Base-by-base conservation (phyloP, 2,329 filamentous ascomycete genomes). In the Sarocladiaceae sp. region DNA sequence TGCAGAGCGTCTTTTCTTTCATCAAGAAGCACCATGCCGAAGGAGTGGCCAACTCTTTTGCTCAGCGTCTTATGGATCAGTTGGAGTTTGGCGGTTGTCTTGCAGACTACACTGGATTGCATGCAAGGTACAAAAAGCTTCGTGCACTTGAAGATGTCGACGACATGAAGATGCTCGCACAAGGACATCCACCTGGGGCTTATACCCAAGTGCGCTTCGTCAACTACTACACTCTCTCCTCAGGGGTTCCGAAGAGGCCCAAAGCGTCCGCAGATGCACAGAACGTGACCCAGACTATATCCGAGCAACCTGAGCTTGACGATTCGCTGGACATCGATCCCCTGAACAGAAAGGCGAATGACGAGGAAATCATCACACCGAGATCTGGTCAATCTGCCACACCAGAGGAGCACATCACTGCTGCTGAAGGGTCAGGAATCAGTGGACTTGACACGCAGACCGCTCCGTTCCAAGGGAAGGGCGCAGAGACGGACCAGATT, bases 161-260 rank as follows among this genome's bases (percentile, higher is more conserved):
- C 46, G 79, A 83, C 50, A 54, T 74, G 2, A 61, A 56, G 41
- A 50, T 53, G 34, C 44, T 50, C 35, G 51, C 15, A 21, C 46
- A 45, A 35, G 51, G 51, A 2, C 48, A 52, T 15, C 46, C 51
- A 2, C 29, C 43, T 11, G 47, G 47, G 2, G 47, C 66, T 3
- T 55, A 67, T 2, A 66, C 69, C 2, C 71, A 83, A 43, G 77
- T 93, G 10, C 76, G 88, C 13, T 95, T 95, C 55, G 73, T 88
- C 46, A 95, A 95, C 58, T 95, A 95, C 60, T 95, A 91, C 58
- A 95, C 89, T 1, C 76, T 85, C n/a, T 89, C 85, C 51, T 83
- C 84, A 9, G 89, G 89, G 3, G 73, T 79, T 47, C 73, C 74
- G 2, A 89, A 85, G 53, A 44, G 51, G 4, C 52, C 55, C 15